Evolutionary conservation across 1,284 basidiomycete genomes (phyloP).

Genomic region (Coriolopsis trogii): DNA sequence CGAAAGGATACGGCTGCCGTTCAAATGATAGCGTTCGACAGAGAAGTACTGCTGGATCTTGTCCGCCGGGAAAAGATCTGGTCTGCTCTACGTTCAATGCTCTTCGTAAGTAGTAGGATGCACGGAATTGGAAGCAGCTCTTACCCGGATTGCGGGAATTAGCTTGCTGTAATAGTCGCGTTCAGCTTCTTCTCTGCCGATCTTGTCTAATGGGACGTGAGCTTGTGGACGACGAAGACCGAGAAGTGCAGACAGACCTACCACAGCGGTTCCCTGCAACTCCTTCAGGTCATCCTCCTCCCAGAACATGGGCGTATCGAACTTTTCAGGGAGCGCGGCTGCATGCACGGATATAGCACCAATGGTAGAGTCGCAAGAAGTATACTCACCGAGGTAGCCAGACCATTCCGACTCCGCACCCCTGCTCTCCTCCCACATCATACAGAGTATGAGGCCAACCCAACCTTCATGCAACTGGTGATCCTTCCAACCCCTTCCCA

Average conservation of each 20-base stretch:
- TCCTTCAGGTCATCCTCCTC: conserved; percentile 70
- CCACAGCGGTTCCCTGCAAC: conserved; percentile 83
- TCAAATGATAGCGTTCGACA: conserved; percentile 82
- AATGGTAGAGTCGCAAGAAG: neutral
- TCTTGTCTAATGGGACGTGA: conserved; percentile 63
- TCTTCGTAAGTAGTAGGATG: neutral
- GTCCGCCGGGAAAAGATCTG: conserved; percentile 68
- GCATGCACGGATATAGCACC: neutral
- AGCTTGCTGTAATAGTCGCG: conserved; percentile 71
- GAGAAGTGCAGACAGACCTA: conserved; percentile 78
- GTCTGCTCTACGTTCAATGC: conserved; percentile 52
- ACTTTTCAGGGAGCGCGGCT: conserved; percentile 72
- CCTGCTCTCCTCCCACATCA: conserved; percentile 90
- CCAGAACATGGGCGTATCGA: conserved; percentile 98
- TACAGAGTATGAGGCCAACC: conserved; percentile 86
- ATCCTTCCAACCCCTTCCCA: conserved; percentile 69
- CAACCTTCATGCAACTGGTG: conserved; percentile 72
- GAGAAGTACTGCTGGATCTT: conserved; percentile 61
- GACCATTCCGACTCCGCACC: conserved; percentile 65
- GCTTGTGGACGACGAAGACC: neutral
- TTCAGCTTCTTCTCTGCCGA: conserved; percentile 87
- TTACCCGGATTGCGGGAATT: conserved; percentile 66
- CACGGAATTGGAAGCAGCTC: conserved; percentile 22
- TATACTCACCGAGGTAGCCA: conserved; percentile 63
- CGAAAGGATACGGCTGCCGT: conserved; percentile 93